Conservation (phyloP, 441 rosid genomes). For the Pelargonium citronellum region DNA sequence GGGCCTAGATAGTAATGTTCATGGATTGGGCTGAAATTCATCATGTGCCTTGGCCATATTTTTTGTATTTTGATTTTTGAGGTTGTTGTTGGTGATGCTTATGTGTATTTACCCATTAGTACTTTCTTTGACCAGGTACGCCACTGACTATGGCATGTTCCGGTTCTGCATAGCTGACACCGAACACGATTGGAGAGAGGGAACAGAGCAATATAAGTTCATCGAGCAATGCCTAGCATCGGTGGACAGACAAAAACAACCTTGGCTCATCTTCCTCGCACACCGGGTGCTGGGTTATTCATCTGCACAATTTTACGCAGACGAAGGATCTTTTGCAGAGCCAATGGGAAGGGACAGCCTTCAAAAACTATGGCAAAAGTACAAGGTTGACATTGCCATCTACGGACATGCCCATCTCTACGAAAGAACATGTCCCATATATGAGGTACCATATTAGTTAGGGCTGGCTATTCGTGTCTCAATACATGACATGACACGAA, state of each 20-base stretch:
- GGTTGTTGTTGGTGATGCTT: too few relatives aligned
- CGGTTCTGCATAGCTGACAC: conserved; percentile 83
- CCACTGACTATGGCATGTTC: conserved; percentile 82
- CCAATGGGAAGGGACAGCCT: conserved; percentile 84
- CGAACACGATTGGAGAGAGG: conserved; percentile 27
- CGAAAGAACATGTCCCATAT: conserved; percentile 82
- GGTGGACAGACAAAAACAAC: conserved; percentile 35
- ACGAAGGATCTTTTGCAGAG: conserved; percentile 61
- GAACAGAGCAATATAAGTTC: conserved; percentile 8
- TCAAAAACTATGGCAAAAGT: conserved; percentile 80
- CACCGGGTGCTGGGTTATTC: conserved; percentile 83
- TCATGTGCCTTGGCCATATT: too few relatives aligned
- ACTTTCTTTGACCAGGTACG: conserved; percentile 44
- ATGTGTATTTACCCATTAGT: not conserved
- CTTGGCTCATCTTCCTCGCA: conserved; percentile 83
- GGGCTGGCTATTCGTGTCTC: too few relatives aligned
- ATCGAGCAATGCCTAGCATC: not conserved
- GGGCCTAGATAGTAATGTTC: too few relatives aligned
- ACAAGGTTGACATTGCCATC: conserved; percentile 75
- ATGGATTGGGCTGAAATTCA: too few relatives aligned
- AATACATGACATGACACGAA: too few relatives aligned
- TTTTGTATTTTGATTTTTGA: too few relatives aligned
- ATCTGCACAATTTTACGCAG: conserved; percentile 49
- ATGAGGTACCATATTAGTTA: conserved; percentile 41
- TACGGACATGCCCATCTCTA: conserved; percentile 81